Conservation (phyloP, 495 filamentous ascomycete genomes). For the Bacidia gigantensis region DNA sequence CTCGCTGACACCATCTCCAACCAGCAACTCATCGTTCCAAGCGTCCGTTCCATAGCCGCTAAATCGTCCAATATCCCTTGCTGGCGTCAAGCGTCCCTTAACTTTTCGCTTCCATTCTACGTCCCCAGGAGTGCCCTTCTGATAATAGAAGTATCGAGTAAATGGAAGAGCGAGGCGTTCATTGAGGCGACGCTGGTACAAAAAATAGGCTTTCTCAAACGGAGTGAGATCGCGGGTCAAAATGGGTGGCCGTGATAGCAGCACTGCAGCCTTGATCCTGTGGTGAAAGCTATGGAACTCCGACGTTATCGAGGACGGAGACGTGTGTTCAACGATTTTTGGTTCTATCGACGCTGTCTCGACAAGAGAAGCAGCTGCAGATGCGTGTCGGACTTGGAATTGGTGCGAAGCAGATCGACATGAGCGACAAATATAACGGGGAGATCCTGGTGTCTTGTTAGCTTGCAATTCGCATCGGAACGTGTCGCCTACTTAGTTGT, state of each 20-base stretch:
- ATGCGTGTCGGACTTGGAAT: conserved; percentile 27
- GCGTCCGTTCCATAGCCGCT: conserved; percentile 61
- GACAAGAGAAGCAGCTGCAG: conserved; percentile 24
- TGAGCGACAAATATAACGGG: background rate
- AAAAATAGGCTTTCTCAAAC: conserved; percentile 85
- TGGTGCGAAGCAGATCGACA: conserved; percentile 34
- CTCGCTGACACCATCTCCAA: conserved; percentile 49
- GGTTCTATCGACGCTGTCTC: conserved; percentile 21
- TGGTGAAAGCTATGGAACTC: conserved; percentile 30
- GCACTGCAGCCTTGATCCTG: conserved; percentile 60
- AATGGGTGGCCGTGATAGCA: conserved; percentile 78
- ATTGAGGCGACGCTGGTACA: conserved; percentile 95
- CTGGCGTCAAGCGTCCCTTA: conserved; percentile 55
- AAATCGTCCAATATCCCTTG: conserved; percentile 77
- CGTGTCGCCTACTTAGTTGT: background rate
- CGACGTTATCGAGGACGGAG: conserved; percentile 18
- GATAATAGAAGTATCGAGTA: conserved; percentile 89
- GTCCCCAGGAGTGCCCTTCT: conserved; percentile 70
- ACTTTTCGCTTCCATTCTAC: conserved; percentile 85
- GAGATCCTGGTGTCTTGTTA: background rate
- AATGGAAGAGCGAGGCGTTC: conserved; percentile 85
- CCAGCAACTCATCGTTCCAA: conserved; percentile 88
- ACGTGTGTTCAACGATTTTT: conserved; percentile 10
- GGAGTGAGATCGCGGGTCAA: conserved; percentile 70
- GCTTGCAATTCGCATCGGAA: background rate